phyloP scores from a whole-genome alignment of 306 rosid genomes.

The Quercus cerris region DNA sequence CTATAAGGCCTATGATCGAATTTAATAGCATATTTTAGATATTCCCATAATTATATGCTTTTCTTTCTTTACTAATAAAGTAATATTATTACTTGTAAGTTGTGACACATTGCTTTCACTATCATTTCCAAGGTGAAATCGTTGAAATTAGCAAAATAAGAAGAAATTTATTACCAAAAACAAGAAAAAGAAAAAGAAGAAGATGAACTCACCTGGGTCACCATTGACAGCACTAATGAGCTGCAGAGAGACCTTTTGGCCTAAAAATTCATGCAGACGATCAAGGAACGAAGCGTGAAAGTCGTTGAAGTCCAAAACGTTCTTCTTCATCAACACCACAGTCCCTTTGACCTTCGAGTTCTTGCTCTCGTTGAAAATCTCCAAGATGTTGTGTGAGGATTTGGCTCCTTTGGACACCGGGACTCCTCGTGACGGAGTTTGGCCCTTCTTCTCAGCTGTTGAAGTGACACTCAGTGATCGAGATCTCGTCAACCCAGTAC shows the following conservation, averaged over 20 bases:
- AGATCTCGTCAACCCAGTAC: not conserved
- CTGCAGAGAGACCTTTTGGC: conserved; percentile 27
- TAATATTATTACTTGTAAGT: too few species aligned
- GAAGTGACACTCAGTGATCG: not conserved
- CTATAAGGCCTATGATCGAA: too few species aligned
- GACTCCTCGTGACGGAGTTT: not conserved
- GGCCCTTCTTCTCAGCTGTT: not conserved
- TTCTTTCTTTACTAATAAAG: too few species aligned
- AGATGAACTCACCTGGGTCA: not conserved
- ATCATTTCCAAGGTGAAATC: not conserved
- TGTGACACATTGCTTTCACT: not conserved
- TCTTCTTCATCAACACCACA: conserved; percentile 38
- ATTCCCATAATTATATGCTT: too few species aligned
- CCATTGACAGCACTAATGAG: conserved; percentile 24
- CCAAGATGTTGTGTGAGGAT: not conserved
- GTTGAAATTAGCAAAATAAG: not conserved
- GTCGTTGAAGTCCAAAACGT: conserved; percentile 31
- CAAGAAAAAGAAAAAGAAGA: not conserved
- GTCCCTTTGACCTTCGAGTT: conserved; percentile 23
- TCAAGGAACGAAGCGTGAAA: conserved; percentile 26
- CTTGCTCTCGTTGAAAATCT: not conserved
- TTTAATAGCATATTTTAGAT: too few species aligned
- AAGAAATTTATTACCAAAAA: not conserved
- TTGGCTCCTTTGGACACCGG: not conserved
- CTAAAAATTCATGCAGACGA: conserved; percentile 26